phyloP scores from a whole-genome alignment of 441 rosid species.

The Bruguiera hainesii region DNA sequence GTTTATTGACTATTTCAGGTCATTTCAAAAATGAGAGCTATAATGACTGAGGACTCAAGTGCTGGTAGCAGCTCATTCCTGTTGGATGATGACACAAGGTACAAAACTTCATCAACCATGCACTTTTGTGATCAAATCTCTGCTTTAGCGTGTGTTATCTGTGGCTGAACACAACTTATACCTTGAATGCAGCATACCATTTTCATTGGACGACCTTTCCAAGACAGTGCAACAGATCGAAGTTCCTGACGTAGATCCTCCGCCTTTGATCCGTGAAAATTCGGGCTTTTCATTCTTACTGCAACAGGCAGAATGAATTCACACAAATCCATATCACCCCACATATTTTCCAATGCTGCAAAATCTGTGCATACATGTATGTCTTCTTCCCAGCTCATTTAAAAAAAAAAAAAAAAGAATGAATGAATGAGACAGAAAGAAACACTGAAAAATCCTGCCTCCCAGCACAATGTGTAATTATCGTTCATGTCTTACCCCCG shows the following conservation, averaged over 20 bases:
- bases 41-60: constrained; percentile 81
- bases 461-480: too few relatives aligned
- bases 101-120: background rate
- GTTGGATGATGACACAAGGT: constrained; percentile 88
- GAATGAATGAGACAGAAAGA: background rate
- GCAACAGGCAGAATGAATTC: constrained; percentile 50
- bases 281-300: constrained; percentile 71
- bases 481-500: too few relatives aligned
- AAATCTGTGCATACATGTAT: background rate
- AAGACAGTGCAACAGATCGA: constrained; percentile 78
- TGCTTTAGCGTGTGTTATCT: background rate
- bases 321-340: background rate
- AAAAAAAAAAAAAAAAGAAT: background rate
- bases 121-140: background rate
- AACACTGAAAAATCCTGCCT: too few relatives aligned
- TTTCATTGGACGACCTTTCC: constrained; percentile 80
- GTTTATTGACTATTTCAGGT: constrained; percentile 37
- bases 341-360: background rate
- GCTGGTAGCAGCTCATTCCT: constrained; percentile 80
- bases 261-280: constrained; percentile 63
- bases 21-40: constrained; percentile 71
- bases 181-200: constrained; percentile 61
- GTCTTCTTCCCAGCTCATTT: background rate
- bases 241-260: constrained; percentile 72
- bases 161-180: constrained; percentile 9